phyloP scores from a whole-genome alignment of 176 grass and related monocot genomes.

The Avena sativa region DNA sequence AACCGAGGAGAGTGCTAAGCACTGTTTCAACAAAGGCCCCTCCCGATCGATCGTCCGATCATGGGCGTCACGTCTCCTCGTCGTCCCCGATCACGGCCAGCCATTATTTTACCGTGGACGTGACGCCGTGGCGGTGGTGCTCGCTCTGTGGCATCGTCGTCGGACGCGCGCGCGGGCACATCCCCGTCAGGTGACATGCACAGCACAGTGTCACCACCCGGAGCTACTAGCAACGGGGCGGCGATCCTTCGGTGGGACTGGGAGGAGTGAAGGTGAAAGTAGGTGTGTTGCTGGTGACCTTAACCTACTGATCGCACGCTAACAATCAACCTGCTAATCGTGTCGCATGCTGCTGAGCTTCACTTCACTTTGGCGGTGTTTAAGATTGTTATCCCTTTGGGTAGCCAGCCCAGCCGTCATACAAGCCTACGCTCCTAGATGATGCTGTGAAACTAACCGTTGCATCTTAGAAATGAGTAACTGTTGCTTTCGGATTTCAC shows the following conservation, averaged over 20 bases:
- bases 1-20: background rate
- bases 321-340: constrained; percentile 10
- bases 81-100: background rate
- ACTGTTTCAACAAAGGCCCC: constrained; percentile 19
- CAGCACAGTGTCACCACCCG: constrained; percentile 33
- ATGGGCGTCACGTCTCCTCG: constrained; percentile 55
- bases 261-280: constrained; percentile 12
- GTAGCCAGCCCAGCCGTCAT: constrained; percentile 32
- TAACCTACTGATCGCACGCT: constrained; percentile 26
- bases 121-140: constrained; percentile 71
- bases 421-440: constrained; percentile 24
- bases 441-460: constrained; percentile 6
- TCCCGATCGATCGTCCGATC: constrained; percentile 47
- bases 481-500: constrained; percentile 44
- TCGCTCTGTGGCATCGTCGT: background rate
- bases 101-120: constrained; percentile 58
- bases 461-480: background rate
- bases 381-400: constrained; percentile 43
- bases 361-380: background rate
- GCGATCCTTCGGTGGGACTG: background rate
- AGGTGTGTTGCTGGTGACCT: constrained; percentile 42
- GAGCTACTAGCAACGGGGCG: background rate
- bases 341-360: constrained; percentile 17
- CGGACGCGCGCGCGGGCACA: background rate
- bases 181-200: constrained; percentile 45